Evolutionary conservation across 192 early-diverging fungal species (phyloP).

Genomic region (Hyaloraphidium curvatum): DNA sequence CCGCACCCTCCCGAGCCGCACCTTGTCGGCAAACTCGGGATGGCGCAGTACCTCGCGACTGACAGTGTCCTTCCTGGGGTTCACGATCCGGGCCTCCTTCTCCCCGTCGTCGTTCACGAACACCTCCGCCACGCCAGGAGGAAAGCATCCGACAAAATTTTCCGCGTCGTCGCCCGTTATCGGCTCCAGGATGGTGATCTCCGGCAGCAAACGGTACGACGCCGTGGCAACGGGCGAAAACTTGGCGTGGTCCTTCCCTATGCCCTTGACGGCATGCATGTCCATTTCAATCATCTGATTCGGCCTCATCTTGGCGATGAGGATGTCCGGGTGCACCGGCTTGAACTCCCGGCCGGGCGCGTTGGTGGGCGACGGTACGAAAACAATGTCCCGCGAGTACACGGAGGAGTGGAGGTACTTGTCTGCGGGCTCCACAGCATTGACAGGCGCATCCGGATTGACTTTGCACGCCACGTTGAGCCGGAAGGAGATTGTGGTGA

Average conservation of each 20-base stretch:
- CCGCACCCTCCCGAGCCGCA: constrained; percentile 68
- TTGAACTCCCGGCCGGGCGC: constrained; percentile 89
- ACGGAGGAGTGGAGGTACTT: constrained; percentile 8
- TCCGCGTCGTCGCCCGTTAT: constrained; percentile 67
- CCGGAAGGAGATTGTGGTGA: constrained; percentile 84
- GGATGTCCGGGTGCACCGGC: constrained; percentile 71
- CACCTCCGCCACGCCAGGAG: constrained; percentile 66
- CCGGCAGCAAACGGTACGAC: constrained; percentile 81
- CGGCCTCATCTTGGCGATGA: constrained; percentile 80
- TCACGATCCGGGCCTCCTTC: constrained; percentile 57
- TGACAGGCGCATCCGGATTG: constrained; percentile 32
- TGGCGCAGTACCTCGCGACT: constrained; percentile 85
- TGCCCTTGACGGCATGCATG: constrained; percentile 76
- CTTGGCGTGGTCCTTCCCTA: constrained; percentile 91
- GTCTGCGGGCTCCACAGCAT: constrained; percentile 52
- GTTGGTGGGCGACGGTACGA: constrained; percentile 12
- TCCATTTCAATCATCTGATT: constrained; percentile 71
- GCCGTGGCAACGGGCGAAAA: constrained; percentile 92
- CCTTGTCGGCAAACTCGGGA: constrained; percentile 76
- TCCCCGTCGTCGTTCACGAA: constrained; percentile 41
- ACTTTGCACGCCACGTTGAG: constrained; percentile 50
- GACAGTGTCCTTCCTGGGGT: constrained; percentile 87
- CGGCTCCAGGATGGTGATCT: constrained; percentile 64
- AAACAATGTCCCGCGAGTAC: no score
- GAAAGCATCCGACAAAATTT: constrained; percentile 72